Evolutionary conservation across 768 basidiomycete genomes (phyloP), one percentile per base, ranked within the genome.

Genomic region (Auricularia sp.): DNA sequence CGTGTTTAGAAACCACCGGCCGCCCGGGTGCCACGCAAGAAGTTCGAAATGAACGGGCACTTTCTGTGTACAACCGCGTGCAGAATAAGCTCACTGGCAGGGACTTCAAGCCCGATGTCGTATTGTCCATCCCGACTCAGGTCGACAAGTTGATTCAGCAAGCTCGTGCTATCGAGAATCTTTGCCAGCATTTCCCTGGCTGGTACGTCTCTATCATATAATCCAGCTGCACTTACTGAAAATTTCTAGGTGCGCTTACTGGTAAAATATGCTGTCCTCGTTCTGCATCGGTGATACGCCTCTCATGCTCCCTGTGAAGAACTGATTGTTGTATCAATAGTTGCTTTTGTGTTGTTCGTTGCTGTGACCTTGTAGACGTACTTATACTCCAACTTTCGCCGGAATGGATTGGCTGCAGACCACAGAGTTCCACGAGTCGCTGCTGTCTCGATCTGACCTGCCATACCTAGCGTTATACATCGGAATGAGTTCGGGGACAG

Each of bases 141-240:
- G 97, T 99, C 13, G 92, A 94, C 71, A 89, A 90, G 73, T 80
- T 99, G 63, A 98, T 99, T 67, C 82, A 87, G 67, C 93, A 98
- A 74, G 93, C 97, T 3, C 97, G 91, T 3, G 88, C 92, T 14
- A 75, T 98, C 54, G 95, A 98, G 75, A 97, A 98, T 74, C 84
- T 98, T 2, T 97, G 94, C 74, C 95, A 96, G 73, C 94, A 93
- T 71, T 97, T 96, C 80, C 91, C 93, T 67, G 94, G 94, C 74
- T 96, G 94, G 94, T 89, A 70, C 63, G 84, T 73, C 24, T 54
- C 16, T 56, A 8, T 54, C 44, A 4, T 58, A 21, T 16, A 39
- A 39, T 37, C 64, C 11, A 65, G 36, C 11, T 63, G 29, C 13
- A 54, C 35, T 54, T 37, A 16, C 59, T 42, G 5, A 68, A 35